Evolutionary conservation across 1,284 basidiomycete genomes (phyloP), one percentile per base, ranked within the genome.

Genomic region (Entoloma clypeatum): DNA sequence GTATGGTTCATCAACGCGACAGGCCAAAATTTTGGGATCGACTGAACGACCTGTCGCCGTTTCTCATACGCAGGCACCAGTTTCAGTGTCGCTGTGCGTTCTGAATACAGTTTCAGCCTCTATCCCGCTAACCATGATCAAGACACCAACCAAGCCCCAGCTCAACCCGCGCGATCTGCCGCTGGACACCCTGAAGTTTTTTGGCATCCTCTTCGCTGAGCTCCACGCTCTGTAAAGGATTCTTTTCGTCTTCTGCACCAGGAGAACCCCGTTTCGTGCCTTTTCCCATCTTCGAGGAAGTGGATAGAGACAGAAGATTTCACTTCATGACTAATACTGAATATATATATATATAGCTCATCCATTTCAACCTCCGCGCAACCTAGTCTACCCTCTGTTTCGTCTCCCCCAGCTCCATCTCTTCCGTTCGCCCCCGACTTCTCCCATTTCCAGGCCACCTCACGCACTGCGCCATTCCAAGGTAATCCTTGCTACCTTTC

Each of bases 361-460:
- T 3, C 7, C 17, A n/a, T 27, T 27, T n/a, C 4, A n/a, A n/a
- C 14, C 14, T 3, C 26, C 14, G 14, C 26, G 14, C 11, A n/a
- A n/a, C n/a, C n/a, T n/a, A 88, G 57, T 89, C 86, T 23, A 81
- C 69, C 49, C 85, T 71, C 61, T 83, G 83, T 65, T 80, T 83
- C 34, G 61, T 46, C 16, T 58, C 56, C 24, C 63, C 68, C 51
- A 72, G 57, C 51, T 71, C 69, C 28, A 71, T 60, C 46, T 69
- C 66, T 35, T 71, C 68, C 18, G 57, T 51, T 34, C 49, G 54
- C 32, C 49, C 50, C 19, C 44, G 43, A 33, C 39, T 48, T 51
- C 54, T 42, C 39, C 51, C 36, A 48, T 54, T 43, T 49, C 51
- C 37, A 49, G 58, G 25, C 60, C 58, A 43, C 51, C 52, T 52